Evolutionary conservation across 140 eudicot genomes (phyloP), one percentile per base, ranked within the genome.

Genomic region (Oenanthe javanica): DNA sequence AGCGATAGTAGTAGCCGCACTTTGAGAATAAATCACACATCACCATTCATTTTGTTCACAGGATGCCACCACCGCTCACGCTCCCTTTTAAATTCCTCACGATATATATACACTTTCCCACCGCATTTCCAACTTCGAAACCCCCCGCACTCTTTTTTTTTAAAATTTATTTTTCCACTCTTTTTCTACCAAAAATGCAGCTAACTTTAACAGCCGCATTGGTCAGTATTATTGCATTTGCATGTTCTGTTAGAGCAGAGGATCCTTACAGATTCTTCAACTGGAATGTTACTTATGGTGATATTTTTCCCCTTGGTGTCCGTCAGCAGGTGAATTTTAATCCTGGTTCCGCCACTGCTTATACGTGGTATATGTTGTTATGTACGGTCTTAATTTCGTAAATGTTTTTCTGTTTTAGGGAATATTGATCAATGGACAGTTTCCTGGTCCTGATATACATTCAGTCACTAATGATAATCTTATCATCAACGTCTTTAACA

Each of bases 241-340:
- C 77, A 14, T 83, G 81, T 81, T 71, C 78, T 50, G 87, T 79
- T 40, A 78, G 79, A 5, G 96, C 93, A 42, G 98, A 91, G 36
- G 90, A 86, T 77, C 98, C 98, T 49, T 93, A 93, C 81, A 77
- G 84, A 31, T 91, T 52, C 84, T 89, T 87, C 76, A 84, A 27
- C 40, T 93, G 98, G 98, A 87, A 85, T 43, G 86, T 90, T 13
- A 93, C 93, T 9, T 93, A 89, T 18, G 97, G 96, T 11, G 87
- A 84, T 69, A 89, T 93, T 54, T 90, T 85, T 81, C 98, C 98
- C 18, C 84, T 93, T 14, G 98, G 94, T 1, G 90, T 88, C 76
- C 94, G 87, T 27, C 98, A 93, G 78, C 92, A 88, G 96, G 98
- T 31, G 36, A 31, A 31, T 31, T 31, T 31, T 31, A 31, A 31